Base-by-base conservation (phyloP, 2,329 filamentous ascomycete genomes). In the Clonostachys solani region DNA sequence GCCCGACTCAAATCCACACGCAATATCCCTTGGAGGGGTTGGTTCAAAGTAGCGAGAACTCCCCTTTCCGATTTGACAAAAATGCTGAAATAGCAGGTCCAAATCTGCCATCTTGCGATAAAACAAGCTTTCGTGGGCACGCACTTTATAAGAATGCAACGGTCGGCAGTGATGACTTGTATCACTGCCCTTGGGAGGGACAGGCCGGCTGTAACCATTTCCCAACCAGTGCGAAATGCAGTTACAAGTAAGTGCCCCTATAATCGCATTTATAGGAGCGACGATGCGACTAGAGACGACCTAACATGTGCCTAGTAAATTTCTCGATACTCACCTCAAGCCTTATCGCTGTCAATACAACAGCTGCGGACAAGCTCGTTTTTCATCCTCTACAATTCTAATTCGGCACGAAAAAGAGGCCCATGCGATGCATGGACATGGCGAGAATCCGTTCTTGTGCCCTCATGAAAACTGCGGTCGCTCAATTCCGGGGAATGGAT, bases 181-280 rank as follows among this genome's bases (percentile, higher is more conserved):
- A 94, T 72, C 90, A 95, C 72, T 97, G 92, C 77, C 92, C 92
- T 6, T 94, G 87, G 77, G 84, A 87, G 65, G 86, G 83, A 57
- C 77, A 84, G 50, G 49, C 71, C 33, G 74, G 65, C 61, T 97
- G 92, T 80, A 87, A 81, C 67, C 92, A 96, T 82, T 88, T 88
- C 72, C 83, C 92, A 38, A 94, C 94, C 62, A 94, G 94, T 74
- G 87, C 96, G 58, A 96, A 96, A 81, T 96, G 92, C 84, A 95
- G 95, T 72, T 97, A 96, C 65, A 92, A 96, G 92, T 95, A 86
- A 81, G 23, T 29, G 10, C 23, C 23, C 4, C 18, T n/a, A 13
- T 18, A 38, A 38, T n/a, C 15, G 16, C 18, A 38, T n/a, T 34
- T 37, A n/a, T 40, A 29, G 4, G 23, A 29, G 8, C 9, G 23